phyloP scores from a whole-genome alignment of 208 protist genomes.

The Wallacemonas rigidus region DNA sequence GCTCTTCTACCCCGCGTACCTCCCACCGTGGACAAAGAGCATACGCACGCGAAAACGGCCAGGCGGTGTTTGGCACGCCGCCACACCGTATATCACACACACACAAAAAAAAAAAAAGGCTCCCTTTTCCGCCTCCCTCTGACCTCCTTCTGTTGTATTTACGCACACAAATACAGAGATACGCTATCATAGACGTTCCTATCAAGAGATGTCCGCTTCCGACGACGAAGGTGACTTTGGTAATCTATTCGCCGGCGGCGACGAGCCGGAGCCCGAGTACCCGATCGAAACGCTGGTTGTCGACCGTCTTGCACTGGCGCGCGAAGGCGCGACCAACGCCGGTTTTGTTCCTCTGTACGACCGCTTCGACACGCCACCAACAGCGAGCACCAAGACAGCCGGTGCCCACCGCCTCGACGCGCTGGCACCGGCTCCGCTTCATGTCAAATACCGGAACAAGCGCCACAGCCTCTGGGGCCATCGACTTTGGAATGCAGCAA shows the following conservation, averaged over 20 bases:
- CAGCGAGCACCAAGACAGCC: conserved; percentile 1
- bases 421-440: conserved; percentile 31
- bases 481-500: conserved; percentile 86
- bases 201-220: conserved; percentile 7
- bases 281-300: conserved; percentile 60
- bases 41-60: too few species aligned
- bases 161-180: neutral
- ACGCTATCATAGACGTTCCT: neutral
- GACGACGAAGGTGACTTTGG: conserved; percentile 57
- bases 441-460: conserved; percentile 74
- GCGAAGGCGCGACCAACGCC: conserved; percentile 51
- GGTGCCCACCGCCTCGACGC: conserved; percentile 24
- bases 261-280: conserved; percentile 32
- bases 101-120: neutral
- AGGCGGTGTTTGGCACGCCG: too few species aligned
- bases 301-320: conserved; percentile 38
- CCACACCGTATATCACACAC: neutral
- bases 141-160: neutral
- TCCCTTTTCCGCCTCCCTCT: too few species aligned
- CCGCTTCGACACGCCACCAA: conserved; percentile 39
- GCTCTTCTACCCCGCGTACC: too few species aligned
- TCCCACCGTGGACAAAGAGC: too few species aligned
- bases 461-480: conserved; percentile 90
- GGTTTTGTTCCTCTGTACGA: conserved; percentile 53
- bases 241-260: conserved; percentile 49